These are phyloP conservation scores for Aplosporella prunicola DNA, from an alignment of 2,329 filamentous ascomycete genomes.

Conservation along the genomic window DNA sequence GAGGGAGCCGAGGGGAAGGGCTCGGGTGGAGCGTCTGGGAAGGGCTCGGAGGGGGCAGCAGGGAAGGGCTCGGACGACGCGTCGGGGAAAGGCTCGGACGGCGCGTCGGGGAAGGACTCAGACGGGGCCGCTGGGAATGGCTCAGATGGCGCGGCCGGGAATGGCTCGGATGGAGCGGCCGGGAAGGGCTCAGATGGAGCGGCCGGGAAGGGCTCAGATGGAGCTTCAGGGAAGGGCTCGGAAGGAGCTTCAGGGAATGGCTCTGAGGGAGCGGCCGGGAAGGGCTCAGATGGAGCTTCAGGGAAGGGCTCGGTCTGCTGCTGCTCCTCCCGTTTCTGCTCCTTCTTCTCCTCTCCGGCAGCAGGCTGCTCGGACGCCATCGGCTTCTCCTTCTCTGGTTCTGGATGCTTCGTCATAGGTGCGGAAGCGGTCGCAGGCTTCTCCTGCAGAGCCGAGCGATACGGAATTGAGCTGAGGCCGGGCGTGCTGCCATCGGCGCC, in stretches of 20 bases:
- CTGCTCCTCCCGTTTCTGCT: neutral
- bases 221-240: neutral
- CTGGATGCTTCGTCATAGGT: too few relatives aligned
- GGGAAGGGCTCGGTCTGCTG: neutral
- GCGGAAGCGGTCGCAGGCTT: too few relatives aligned
- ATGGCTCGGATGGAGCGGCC: neutral
- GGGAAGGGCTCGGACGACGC: constrained; percentile 3
- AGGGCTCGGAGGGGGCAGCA: neutral
- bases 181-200: neutral
- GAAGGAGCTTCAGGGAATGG: too few relatives aligned
- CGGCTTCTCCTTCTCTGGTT: too few relatives aligned
- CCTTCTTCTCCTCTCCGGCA: neutral
- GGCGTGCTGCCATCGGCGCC: too few relatives aligned
- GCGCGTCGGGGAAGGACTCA: neutral
- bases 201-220: neutral
- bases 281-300: neutral
- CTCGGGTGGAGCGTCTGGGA: neutral
- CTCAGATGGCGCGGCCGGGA: neutral
- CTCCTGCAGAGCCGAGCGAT: too few relatives aligned
- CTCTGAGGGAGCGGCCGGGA: too few relatives aligned
- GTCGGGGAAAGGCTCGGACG: too few relatives aligned
- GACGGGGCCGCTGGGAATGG: neutral
- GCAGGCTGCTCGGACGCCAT: too few relatives aligned
- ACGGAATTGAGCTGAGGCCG: too few relatives aligned
- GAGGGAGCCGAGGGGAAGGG: neutral